These are phyloP conservation scores for Ceratobasidium sp. DNA, from an alignment of 1,284 basidiomycete species.

Conservation along the genomic window DNA sequence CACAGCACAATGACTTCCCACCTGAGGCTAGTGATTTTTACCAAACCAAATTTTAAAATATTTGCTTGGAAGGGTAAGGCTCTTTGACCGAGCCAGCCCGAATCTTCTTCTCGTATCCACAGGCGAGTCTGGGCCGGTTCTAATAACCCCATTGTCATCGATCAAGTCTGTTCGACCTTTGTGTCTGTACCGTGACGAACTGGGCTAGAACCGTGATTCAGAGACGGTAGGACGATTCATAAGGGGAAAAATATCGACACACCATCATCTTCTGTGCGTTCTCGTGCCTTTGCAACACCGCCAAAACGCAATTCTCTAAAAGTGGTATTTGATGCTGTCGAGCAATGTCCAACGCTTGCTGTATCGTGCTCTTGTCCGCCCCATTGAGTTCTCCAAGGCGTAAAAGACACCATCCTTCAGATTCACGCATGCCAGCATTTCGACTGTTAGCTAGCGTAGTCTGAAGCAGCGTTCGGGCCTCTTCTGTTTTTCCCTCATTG, in stretches of 20 bases:
- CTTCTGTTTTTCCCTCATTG: constrained; percentile 11
- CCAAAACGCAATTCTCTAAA: background rate
- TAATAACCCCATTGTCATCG: too few relatives aligned
- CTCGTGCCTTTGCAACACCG: too few relatives aligned
- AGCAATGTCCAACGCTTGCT: constrained; percentile 20
- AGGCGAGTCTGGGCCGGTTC: too few relatives aligned
- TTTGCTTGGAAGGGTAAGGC: background rate
- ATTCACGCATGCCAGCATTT: constrained; percentile 13
- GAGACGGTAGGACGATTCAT: too few relatives aligned
- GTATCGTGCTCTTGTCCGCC: background rate
- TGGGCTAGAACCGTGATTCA: too few relatives aligned
- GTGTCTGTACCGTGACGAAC: too few relatives aligned
- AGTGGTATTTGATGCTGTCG: background rate
- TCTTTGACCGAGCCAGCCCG: too few relatives aligned
- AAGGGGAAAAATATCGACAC: too few relatives aligned
- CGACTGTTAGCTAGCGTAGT: constrained; percentile 20
- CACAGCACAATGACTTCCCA: background rate
- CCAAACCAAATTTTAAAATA: background rate
- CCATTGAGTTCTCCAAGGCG: constrained; percentile 17
- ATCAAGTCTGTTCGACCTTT: too few relatives aligned
- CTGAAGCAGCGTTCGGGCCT: constrained; percentile 5
- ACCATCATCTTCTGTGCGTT: too few relatives aligned
- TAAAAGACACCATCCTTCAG: constrained; percentile 30
- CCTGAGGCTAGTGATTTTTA: background rate
- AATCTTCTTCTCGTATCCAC: too few relatives aligned